Evolutionary conservation across 768 basidiomycete species (phyloP), one percentile per base, ranked within the genome.

Genomic region (Panaeolus papilionaceus): DNA sequence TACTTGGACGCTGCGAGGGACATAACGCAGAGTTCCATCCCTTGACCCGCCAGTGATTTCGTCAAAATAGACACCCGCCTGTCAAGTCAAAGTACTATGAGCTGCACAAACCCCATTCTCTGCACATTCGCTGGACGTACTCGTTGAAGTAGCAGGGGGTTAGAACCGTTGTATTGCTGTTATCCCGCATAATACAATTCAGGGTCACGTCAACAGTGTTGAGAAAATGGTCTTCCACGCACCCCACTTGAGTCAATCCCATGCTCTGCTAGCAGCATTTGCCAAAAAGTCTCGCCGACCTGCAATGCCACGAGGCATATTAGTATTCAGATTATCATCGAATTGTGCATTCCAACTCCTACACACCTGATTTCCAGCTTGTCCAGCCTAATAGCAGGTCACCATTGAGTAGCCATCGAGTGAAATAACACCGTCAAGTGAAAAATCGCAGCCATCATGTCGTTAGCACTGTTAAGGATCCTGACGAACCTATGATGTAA

Each of bases 211-310:
- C 54, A 58, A 62, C 14, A 16, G 3, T 33, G 20, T 49, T 45
- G 12, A 20, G n/a, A 33, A 58, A 61, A 61, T 63, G 33, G 44
- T 20, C 62, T 20, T 64, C 23, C 38, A 78, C 85, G 64, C 72
- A 95, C 92, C 75, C 93, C 92, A 12, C 83, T 79, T 23, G 87
- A 79, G 73, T 92, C 89, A 62, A 96, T 83, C 0, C 94, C 95
- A 77, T 96, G 95, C 79, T 96, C 94, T 16, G 88, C 86, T 26
- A 98, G 84, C 66, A 97, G 87, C 86, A 91, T 89, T 68, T 90
- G 84, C 96, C 96, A 98, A 78, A 97, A 99, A 54, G 86, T 85
- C 73, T 93, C 92, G 64, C 95, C 94, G 51, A 93, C 87, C 83
- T 84, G 75, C 61, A 63, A 58, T 16, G 33, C 54, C 54, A 58